Conservation (phyloP, 2,329 filamentous ascomycete genomes). For the Alternaria hordeiaustralica region DNA sequence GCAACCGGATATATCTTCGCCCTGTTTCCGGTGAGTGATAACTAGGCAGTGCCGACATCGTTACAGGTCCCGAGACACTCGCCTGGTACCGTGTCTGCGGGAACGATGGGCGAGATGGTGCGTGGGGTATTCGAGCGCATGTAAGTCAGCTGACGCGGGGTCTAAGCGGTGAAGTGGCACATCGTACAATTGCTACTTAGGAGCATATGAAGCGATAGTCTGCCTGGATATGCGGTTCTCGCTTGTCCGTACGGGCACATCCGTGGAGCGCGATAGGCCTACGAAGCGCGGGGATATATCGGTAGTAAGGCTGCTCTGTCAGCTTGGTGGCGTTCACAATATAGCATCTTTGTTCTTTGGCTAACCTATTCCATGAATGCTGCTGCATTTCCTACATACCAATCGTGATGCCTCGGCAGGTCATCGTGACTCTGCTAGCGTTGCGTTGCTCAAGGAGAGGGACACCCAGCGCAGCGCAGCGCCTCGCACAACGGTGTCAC, state of each 20-base stretch:
- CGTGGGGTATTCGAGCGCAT: conserved; percentile 1
- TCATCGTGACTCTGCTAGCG: background rate
- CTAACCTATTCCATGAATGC: background rate
- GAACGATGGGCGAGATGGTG: background rate
- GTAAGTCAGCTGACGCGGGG: conserved; percentile 13
- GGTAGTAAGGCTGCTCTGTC: conserved; percentile 8
- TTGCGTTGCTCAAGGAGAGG: background rate
- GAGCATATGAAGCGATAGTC: background rate
- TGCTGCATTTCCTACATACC: background rate
- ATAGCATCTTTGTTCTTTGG: background rate
- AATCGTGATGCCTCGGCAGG: background rate
- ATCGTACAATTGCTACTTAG: background rate
- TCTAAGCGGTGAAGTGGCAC: background rate
- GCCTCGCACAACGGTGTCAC: background rate
- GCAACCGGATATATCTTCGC: background rate
- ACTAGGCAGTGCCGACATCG: background rate
- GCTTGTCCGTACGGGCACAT: background rate
- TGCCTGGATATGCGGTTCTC: background rate
- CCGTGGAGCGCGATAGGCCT: background rate
- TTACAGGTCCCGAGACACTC: background rate
- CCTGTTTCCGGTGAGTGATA: conserved; percentile 16
- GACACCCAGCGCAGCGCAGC: background rate
- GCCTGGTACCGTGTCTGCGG: background rate
- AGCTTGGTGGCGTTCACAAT: background rate
- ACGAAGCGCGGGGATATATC: background rate